These are phyloP conservation scores for Tetradesmus obliquus DNA, from an alignment of 139 green algal genomes.

Conservation along the genomic window DNA sequence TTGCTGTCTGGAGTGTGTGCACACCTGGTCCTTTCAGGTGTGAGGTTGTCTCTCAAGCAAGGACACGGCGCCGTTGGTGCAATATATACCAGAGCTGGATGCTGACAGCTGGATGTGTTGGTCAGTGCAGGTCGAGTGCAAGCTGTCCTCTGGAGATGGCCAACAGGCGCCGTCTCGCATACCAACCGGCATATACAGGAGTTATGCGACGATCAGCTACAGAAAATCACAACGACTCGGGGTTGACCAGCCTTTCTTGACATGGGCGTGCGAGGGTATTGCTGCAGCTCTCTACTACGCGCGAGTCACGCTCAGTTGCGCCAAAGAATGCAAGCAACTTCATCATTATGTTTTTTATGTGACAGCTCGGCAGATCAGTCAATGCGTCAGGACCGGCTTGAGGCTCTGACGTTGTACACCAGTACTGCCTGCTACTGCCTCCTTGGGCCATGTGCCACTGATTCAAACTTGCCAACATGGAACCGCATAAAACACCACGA, in stretches of 20 bases:
- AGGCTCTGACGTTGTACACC: background rate
- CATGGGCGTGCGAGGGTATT: background rate
- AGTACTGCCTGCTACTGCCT: background rate
- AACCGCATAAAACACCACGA: too few species aligned
- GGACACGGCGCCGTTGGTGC: too few species aligned
- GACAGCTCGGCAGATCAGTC: background rate
- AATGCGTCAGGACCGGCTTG: background rate
- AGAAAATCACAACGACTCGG: background rate
- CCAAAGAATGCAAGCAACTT: background rate
- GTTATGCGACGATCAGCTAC: background rate
- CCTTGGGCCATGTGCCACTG: background rate
- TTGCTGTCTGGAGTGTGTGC: conserved; percentile 10
- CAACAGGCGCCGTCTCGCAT: background rate
- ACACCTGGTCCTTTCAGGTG: background rate
- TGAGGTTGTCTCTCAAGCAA: background rate
- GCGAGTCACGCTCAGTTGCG: background rate
- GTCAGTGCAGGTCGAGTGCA: background rate
- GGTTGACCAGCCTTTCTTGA: background rate
- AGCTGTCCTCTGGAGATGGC: background rate
- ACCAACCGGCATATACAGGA: background rate
- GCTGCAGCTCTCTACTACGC: background rate
- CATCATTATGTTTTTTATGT: background rate
- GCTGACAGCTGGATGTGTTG: background rate
- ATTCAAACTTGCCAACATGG: background rate
- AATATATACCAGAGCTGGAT: background rate